Percentiles rank a stretch among this genome's conserved stretches.
These are phyloP conservation scores for Trypanosoma platydactyli DNA, from an alignment of 208 protist genomes.

Conservation along the genomic window DNA sequence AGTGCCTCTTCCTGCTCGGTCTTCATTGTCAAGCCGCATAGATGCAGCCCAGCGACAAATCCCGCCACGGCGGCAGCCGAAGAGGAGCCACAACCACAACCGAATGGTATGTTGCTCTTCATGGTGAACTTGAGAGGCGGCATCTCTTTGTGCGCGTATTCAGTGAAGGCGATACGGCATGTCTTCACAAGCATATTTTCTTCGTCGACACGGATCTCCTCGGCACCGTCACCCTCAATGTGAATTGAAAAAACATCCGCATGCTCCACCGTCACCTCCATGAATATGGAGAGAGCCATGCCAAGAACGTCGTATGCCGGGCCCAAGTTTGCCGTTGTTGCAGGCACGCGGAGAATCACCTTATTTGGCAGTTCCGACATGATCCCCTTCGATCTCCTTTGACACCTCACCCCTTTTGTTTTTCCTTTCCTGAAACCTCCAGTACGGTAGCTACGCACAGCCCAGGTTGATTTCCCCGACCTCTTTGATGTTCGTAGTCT, in stretches of 20 bases:
- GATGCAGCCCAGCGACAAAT: conserved; percentile 87
- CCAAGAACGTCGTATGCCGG: conserved; percentile 91
- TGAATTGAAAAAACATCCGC: conserved; percentile 73
- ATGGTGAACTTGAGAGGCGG: conserved; percentile 83
- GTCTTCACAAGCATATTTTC: conserved; percentile 89
- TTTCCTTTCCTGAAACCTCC: neutral
- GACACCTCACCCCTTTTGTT: neutral
- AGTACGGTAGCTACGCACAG: too few relatives aligned
- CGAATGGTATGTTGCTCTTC: conserved; percentile 90
- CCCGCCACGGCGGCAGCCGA: conserved; percentile 90
- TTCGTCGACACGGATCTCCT: conserved; percentile 60
- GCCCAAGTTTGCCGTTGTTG: conserved; percentile 93
- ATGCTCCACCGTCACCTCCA: conserved; percentile 86
- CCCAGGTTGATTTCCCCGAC: too few relatives aligned
- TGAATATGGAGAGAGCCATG: conserved; percentile 91
- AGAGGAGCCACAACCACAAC: conserved; percentile 89
- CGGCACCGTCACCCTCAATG: conserved; percentile 77
- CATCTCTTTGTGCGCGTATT: conserved; percentile 75
- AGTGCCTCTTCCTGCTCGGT: conserved; percentile 70
- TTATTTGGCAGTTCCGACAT: conserved; percentile 36
- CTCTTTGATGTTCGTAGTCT: too few relatives aligned
- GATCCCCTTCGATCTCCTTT: neutral
- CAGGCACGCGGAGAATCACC: conserved; percentile 87
- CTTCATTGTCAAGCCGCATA: conserved; percentile 80
- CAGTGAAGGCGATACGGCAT: conserved; percentile 68